Percentiles rank a stretch among this genome's conserved stretches.
phyloP scores from a whole-genome alignment of 2,329 filamentous ascomycete species.

The Akanthomyces muscarius region DNA sequence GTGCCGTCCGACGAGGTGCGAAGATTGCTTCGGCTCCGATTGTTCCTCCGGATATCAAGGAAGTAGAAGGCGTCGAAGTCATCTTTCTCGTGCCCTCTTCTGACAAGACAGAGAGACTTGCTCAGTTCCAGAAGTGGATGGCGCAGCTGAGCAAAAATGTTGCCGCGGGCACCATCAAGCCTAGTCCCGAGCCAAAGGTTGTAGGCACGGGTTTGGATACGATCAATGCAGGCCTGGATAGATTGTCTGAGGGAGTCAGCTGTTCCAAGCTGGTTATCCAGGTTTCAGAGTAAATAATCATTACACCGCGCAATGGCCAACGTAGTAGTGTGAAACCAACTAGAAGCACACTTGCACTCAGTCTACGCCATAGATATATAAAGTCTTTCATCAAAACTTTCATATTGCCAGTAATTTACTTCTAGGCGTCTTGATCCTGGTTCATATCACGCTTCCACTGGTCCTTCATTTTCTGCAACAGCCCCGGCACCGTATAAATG shows the following conservation, averaged over 20 bases:
- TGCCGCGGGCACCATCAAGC: conserved; percentile 29
- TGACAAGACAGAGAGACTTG: conserved; percentile 31
- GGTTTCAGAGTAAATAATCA: conserved; percentile 27
- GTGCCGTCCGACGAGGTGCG: conserved; percentile 16
- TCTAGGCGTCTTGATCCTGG: neutral
- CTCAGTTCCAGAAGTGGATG: conserved; percentile 38
- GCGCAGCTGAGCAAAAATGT: conserved; percentile 34
- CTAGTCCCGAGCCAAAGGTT: conserved; percentile 36
- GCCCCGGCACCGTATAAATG: conserved; percentile 21
- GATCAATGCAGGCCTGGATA: conserved; percentile 37
- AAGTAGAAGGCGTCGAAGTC: conserved; percentile 31
- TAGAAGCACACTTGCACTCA: no score
- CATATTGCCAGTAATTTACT: neutral
- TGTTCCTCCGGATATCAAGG: conserved; percentile 29
- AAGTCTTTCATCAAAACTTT: no score
- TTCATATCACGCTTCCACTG: conserved; percentile 24
- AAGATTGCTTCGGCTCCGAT: conserved; percentile 37
- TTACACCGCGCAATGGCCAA: no score
- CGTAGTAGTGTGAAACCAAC: no score
- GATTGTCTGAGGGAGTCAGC: conserved; percentile 35
- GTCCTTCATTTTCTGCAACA: conserved; percentile 22
- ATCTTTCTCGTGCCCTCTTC: conserved; percentile 36
- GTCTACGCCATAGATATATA: neutral
- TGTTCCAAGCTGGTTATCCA: conserved; percentile 41
- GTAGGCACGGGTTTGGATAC: conserved; percentile 34